Percentiles rank a stretch among this genome's conserved stretches.
These are phyloP conservation scores for Ogataea pilisensis DNA, from an alignment of 805 yeast species.

Conservation along the genomic window DNA sequence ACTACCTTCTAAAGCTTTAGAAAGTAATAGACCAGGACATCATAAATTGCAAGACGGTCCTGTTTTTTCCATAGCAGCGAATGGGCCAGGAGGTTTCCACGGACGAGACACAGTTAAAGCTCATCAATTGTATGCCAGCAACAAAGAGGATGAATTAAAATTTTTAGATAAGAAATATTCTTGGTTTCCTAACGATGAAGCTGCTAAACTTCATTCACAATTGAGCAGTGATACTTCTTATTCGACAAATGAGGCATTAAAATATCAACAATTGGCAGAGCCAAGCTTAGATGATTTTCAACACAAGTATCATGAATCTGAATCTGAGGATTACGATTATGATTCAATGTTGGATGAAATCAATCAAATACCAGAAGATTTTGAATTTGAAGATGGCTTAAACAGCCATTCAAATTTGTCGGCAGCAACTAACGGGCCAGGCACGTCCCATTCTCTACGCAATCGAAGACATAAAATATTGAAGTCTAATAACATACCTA, in stretches of 20 bases:
- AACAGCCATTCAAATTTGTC: background rate
- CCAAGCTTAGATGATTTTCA: background rate
- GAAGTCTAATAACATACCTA: background rate
- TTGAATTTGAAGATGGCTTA: constrained; percentile 21
- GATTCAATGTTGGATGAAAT: constrained; percentile 33
- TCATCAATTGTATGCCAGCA: constrained; percentile 16
- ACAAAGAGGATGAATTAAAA: constrained; percentile 17
- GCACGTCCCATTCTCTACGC: background rate
- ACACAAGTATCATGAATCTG: background rate
- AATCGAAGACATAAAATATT: background rate
- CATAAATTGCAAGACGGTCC: too few relatives aligned
- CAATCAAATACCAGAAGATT: constrained; percentile 35
- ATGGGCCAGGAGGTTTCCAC: background rate
- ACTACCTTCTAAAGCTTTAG: too few relatives aligned
- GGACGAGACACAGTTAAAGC: constrained; percentile 9
- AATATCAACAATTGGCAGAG: background rate
- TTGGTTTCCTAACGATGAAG: constrained; percentile 28
- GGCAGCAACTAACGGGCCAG: too few relatives aligned
- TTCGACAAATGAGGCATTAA: background rate
- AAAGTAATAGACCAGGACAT: too few relatives aligned
- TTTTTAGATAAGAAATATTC: constrained; percentile 22
- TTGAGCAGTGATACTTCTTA: too few relatives aligned
- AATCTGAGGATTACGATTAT: constrained; percentile 5
- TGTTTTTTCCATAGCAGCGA: background rate
- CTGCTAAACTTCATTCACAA: background rate